A percentile compares a stretch with the other conserved stretches of the same genome.
Evolutionary conservation across 163 green algal species (phyloP).

Genomic region (Dunaliella salina): DNA sequence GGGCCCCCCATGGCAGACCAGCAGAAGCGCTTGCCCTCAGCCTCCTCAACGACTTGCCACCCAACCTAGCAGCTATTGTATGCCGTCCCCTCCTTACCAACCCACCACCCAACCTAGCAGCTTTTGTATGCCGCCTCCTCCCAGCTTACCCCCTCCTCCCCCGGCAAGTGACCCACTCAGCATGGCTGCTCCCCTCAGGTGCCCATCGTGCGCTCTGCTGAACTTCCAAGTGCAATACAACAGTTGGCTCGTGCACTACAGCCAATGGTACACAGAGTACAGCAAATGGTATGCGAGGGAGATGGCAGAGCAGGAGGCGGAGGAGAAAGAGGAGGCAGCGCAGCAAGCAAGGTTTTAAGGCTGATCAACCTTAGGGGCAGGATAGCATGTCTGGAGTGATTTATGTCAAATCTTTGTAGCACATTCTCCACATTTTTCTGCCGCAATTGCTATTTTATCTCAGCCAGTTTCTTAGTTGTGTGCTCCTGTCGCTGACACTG

Average conservation of each 20-base stretch:
- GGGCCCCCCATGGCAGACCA: not conserved
- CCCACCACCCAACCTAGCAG: not conserved
- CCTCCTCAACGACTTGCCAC: too few species aligned
- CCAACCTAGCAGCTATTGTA: not conserved
- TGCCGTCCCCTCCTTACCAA: not conserved
- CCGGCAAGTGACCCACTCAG: not conserved
- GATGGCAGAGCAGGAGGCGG: not conserved
- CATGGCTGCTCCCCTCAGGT: not conserved
- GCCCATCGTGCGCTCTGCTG: not conserved
- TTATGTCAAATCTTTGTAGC: too few species aligned
- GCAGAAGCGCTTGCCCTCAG: not conserved
- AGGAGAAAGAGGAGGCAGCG: not conserved
- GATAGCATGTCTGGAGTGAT: too few species aligned
- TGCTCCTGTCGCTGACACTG: too few species aligned
- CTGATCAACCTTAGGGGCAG: too few species aligned
- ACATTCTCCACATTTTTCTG: too few species aligned
- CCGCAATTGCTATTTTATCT: too few species aligned
- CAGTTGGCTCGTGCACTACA: not conserved
- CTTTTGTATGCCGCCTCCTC: not conserved
- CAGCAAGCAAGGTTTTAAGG: not conserved
- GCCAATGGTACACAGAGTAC: not conserved
- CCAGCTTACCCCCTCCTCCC: not conserved
- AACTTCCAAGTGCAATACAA: not conserved
- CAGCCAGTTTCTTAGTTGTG: too few species aligned
- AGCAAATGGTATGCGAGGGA: not conserved